phyloP scores from a whole-genome alignment of 1,139 yeast species.

The Blastobotrys arbuscula region DNA sequence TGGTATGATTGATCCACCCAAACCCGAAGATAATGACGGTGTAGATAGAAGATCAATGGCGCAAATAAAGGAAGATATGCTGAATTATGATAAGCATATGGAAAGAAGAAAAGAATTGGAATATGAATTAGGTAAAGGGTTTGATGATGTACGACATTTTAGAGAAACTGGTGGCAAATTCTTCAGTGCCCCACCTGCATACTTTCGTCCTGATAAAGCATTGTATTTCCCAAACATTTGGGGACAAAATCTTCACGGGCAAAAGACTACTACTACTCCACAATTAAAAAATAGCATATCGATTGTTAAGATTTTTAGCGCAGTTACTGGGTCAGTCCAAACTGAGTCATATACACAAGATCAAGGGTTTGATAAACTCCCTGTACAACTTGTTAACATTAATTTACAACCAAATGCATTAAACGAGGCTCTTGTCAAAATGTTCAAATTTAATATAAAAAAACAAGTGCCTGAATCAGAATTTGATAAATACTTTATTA shows the following conservation, averaged over 20 bases:
- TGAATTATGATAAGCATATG: slow-evolving; percentile 41
- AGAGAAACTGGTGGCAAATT: slow-evolving; percentile 78
- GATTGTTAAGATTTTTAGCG: slow-evolving; percentile 59
- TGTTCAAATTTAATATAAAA: slow-evolving; percentile 40
- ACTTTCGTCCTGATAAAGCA: slow-evolving; percentile 69
- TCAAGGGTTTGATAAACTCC: slow-evolving; percentile 32
- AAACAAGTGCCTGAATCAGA: slow-evolving; percentile 42
- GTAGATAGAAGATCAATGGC: slow-evolving; percentile 34
- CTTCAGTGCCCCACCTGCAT: slow-evolving; percentile 72
- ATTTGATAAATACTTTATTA: slow-evolving; percentile 56
- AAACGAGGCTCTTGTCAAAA: slow-evolving; percentile 57
- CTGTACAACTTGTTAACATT: slow-evolving; percentile 65
- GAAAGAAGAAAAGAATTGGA: slow-evolving; percentile 38
- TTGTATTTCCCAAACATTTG: slow-evolving; percentile 78
- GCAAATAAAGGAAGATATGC: slow-evolving; percentile 40
- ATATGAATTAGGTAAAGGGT: slow-evolving; percentile 76
- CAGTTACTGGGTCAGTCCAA: slow-evolving; percentile 68
- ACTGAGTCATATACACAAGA: slow-evolving; percentile 39
- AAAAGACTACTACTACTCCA: slow-evolving; percentile 40
- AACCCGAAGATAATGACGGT: slow-evolving; percentile 34
- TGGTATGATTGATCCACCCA: slow-evolving; percentile 41
- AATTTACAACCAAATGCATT: slow-evolving; percentile 66
- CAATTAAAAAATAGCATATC: slow-evolving; percentile 51
- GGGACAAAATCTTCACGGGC: slow-evolving; percentile 50
- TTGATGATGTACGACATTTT: slow-evolving; percentile 76